A percentile compares a stretch with the other conserved stretches of the same genome.
Conservation (phyloP, 2,329 filamentous ascomycete species). For the Aspergillus fumigatiaffinis region DNA sequence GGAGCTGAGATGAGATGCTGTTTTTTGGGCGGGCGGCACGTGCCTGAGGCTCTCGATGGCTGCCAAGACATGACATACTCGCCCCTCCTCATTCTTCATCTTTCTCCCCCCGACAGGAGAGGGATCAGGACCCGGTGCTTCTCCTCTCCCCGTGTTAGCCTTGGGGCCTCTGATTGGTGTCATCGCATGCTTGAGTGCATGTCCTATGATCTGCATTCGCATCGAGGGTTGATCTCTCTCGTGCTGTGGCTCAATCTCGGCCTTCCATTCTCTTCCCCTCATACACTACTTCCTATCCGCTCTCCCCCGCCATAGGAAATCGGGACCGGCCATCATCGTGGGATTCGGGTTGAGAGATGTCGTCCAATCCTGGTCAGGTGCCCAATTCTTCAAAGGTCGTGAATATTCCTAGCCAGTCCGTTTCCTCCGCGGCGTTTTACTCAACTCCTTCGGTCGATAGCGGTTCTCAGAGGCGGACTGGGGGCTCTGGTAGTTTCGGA, state of each 20-base stretch:
- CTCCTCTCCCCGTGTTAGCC: slow-evolving; percentile 14
- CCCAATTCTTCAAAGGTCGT: slow-evolving; percentile 37
- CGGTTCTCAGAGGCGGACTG: slow-evolving; percentile 38
- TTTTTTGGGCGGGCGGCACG: slow-evolving; percentile 24
- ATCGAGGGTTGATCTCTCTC: background rate
- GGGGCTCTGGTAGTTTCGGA: slow-evolving; percentile 40
- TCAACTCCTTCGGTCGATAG: slow-evolving; percentile 29
- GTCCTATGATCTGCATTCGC: background rate
- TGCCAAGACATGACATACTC: slow-evolving; percentile 24
- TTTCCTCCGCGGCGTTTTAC: slow-evolving; percentile 32
- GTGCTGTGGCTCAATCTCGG: slow-evolving; percentile 11
- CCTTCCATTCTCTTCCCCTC: slow-evolving; percentile 20
- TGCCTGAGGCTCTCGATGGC: slow-evolving; percentile 21
- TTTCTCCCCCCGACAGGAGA: slow-evolving; percentile 12
- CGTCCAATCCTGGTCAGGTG: slow-evolving; percentile 36
- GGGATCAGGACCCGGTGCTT: slow-evolving; percentile 17
- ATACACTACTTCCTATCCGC: background rate
- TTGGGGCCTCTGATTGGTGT: slow-evolving; percentile 10
- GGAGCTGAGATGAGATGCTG: slow-evolving; percentile 25
- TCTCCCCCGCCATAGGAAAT: slow-evolving; percentile 7
- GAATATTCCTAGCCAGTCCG: slow-evolving; percentile 32
- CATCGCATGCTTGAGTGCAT: background rate
- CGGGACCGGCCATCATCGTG: background rate
- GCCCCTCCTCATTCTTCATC: slow-evolving; percentile 13
- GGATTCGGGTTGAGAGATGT: slow-evolving; percentile 31